Base-by-base conservation (phyloP, 2,329 filamentous ascomycete genomes). In the Monilinia fructicola region DNA sequence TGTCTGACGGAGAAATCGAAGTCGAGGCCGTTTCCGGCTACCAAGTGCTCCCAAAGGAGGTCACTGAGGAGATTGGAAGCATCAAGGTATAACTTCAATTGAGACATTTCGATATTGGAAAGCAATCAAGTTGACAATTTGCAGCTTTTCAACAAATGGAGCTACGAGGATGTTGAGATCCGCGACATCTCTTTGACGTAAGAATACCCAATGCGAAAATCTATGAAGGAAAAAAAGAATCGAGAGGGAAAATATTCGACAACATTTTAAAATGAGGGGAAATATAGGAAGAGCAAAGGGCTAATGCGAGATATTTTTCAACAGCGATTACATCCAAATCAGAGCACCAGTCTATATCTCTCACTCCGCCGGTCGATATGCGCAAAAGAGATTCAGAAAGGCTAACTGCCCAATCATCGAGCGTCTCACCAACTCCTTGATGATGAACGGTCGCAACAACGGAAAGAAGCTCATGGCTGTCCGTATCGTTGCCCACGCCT, bases 381-480 rank as follows among this genome's bases (percentile, higher is more conserved):
- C 95, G 80, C 88, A 90, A 85, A 99, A 99, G 93, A 91, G 96
- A 81, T 99, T 99, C 92, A 92, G 95, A 87, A 99, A 99, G 90
- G 95, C 96, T 81, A 96, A 98, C 89, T 99, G 95, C 92, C 95
- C 95, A 79, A 98, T 99, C 90, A 97, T 99, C 81, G 95, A 99
- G 91, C 94, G 95, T 82, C 90, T 99, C 78, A 99, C 95, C 88
- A 99, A 99, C 91, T 98, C 95, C 69, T 90, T 99, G 82, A 99
- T 99, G 96, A 98, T 98, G 94, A 97, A 99, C 90, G 95, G 95
- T 84, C 95, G 95, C 85, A 99, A 99, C 92, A 99, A 97, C 91
- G 95, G 95, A 84, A 99, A 99, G 91, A 99, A 99, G 92, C 90
- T 98, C 81, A 97, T 96, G 93, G 96, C 95, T 80, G 94, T 98